Conservation (phyloP, 306 rosid genomes). For the Trichosanthes cucumerina region DNA sequence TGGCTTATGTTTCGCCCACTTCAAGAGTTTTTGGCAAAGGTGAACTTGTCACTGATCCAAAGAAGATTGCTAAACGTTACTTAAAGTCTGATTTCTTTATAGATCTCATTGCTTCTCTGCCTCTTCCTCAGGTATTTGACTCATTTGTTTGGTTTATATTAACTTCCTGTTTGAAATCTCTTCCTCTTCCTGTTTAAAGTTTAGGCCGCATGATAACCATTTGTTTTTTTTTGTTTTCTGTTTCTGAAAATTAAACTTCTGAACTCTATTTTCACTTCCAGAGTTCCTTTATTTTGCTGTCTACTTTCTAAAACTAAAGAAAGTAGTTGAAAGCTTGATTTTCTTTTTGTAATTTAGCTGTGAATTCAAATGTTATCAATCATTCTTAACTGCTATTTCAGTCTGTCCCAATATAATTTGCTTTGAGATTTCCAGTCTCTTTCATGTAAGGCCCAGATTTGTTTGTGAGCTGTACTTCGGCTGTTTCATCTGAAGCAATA, state of each 20-base stretch:
- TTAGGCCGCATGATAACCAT: not conserved
- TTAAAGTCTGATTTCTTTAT: slow-evolving; percentile 60
- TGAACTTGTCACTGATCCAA: slow-evolving; percentile 72
- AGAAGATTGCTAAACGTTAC: slow-evolving; percentile 50
- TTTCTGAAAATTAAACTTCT: not conserved
- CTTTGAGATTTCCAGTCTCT: not conserved
- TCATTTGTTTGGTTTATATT: not conserved
- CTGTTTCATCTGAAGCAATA: not conserved
- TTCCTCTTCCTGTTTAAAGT: not conserved
- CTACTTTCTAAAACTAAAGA: too few relatives aligned
- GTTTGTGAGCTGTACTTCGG: not conserved
- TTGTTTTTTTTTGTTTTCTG: not conserved
- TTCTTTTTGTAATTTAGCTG: too few relatives aligned
- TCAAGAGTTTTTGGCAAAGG: slow-evolving; percentile 90
- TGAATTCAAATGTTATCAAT: not conserved
- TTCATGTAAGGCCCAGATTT: slow-evolving; percentile 1
- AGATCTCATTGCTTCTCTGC: slow-evolving; percentile 68
- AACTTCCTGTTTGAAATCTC: not conserved
- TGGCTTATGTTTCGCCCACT: slow-evolving; percentile 68
- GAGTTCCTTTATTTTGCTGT: too few relatives aligned
- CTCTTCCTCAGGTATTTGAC: slow-evolving; percentile 83
- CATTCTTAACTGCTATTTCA: not conserved
- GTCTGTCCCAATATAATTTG: not conserved
- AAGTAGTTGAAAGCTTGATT: too few relatives aligned
- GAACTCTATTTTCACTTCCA: too few relatives aligned